Base-by-base conservation (phyloP, 176 grass and related monocot genomes). In the Olyra latifolia region DNA sequence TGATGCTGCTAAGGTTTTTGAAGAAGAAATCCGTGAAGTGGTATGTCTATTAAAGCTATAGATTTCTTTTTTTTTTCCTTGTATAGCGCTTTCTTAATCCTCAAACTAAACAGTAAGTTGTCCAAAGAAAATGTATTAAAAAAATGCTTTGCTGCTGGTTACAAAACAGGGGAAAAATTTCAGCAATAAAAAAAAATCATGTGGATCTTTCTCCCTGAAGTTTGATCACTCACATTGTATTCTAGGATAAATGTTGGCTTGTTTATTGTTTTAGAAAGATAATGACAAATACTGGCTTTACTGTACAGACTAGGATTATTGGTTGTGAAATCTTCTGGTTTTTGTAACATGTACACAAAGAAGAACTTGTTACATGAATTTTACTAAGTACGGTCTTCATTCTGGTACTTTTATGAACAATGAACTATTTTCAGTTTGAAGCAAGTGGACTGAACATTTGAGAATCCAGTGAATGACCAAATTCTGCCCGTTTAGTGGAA, bases 11-110 rank as follows among this genome's bases (percentile, higher is more conserved):
- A 93, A 66, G 80, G 81, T 88, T 89, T 93, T 95, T 79, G 96
- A 99, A 82, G 84, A 95, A 72, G 96, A 99, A 91, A 87, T 99
- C 57, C 75, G 86, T 20, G 90, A 93, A 95, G 88, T 93, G 93
- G 96, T 99, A 79, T 78, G 84, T 81, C 62, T 74, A 57, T 40
- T 76, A 60, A 41, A 41, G n/a, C 42, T 52, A 23, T 54, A 76
- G 2, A 46, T 76, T 46, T 11, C n/a, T 30, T 5, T 40, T 6
- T 62, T 39, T 29, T 86, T 61, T 40, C 29, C 30, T 8, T 53
- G 45, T 59, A 45, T 53, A 57, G 29, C 67, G 69, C 50, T 63
- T 62, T 62, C 24, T 23, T 58, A 40, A 45, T 86, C 55, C 16
- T 0, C 67, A 59, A 75, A 75, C 38, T 40, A 40, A 52, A 59